Conservation (phyloP, 495 filamentous ascomycete species). For the Darksidea phi region DNA sequence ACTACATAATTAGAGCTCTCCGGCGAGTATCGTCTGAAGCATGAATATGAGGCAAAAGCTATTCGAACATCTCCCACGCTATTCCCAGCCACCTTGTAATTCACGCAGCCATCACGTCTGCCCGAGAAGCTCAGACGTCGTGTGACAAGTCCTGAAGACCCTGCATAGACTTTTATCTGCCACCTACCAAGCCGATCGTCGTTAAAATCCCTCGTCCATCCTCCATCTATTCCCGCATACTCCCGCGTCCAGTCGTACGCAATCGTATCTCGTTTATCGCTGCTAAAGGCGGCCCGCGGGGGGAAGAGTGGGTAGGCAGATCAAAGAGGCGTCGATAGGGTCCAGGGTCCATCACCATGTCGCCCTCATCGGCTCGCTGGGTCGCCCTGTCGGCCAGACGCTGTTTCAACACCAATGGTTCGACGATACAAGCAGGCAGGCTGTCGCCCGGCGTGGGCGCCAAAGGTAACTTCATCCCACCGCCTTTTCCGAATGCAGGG, state of each 20-base stretch:
- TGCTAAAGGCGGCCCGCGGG: conserved; percentile 3
- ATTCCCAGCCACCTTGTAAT: background rate
- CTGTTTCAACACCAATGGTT: conserved; percentile 5
- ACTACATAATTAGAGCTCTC: conserved; percentile 3
- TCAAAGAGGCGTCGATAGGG: conserved; percentile 34
- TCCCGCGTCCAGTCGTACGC: conserved; percentile 4
- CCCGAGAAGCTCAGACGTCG: background rate
- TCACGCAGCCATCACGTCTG: background rate
- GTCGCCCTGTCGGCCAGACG: conserved; percentile 19
- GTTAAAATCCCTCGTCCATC: background rate
- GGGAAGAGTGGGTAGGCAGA: conserved; percentile 21
- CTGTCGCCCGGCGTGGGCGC: conserved; percentile 14
- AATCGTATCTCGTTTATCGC: conserved; percentile 16
- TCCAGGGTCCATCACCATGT: conserved; percentile 8
- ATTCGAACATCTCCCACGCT: background rate
- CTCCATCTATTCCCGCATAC: background rate
- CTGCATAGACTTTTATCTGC: background rate
- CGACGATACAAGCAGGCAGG: background rate
- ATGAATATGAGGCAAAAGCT: background rate
- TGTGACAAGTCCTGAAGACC: background rate
- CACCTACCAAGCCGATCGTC: background rate
- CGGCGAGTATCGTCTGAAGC: background rate
- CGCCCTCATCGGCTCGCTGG: conserved; percentile 29
- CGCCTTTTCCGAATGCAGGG: conserved; percentile 1
- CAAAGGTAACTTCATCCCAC: conserved; percentile 29